Conservation (phyloP, 139 green algal species). For the Ettlia oleoabundans region DNA sequence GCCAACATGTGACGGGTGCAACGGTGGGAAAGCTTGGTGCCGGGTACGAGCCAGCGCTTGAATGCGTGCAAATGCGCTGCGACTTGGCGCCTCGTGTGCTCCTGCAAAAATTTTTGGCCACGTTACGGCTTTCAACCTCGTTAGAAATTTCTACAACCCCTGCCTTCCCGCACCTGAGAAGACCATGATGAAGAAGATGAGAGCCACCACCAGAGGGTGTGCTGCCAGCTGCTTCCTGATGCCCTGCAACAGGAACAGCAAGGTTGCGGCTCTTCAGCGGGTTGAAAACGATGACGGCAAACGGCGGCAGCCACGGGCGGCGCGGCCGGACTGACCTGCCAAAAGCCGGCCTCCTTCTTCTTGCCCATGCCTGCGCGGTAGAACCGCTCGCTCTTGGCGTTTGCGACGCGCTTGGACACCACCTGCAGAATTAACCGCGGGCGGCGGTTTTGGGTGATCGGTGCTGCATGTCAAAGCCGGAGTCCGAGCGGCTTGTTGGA, state of each 20-base stretch:
- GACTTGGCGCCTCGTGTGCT: no score
- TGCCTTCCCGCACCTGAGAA: constrained; percentile 30
- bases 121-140: no score
- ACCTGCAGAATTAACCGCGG: constrained; percentile 15
- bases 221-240: constrained; percentile 43
- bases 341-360: constrained; percentile 40
- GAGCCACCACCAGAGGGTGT: constrained; percentile 33
- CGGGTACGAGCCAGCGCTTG: no score
- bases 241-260: constrained; percentile 19
- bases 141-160: no score
- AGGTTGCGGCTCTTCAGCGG: background rate
- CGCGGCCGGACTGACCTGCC: constrained; percentile 43
- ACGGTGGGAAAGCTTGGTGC: no score
- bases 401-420: constrained; percentile 44
- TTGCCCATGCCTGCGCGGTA: constrained; percentile 40
- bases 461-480: no score
- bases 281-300: background rate
- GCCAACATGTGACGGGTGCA: no score
- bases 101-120: no score
- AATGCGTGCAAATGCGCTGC: background rate
- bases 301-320: background rate
- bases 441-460: background rate
- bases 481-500: no score
- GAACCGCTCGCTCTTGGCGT: constrained; percentile 43
- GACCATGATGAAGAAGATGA: constrained; percentile 51